phyloP scores from a whole-genome alignment of 202 grass and related monocot genomes.

The Setaria viridis region DNA sequence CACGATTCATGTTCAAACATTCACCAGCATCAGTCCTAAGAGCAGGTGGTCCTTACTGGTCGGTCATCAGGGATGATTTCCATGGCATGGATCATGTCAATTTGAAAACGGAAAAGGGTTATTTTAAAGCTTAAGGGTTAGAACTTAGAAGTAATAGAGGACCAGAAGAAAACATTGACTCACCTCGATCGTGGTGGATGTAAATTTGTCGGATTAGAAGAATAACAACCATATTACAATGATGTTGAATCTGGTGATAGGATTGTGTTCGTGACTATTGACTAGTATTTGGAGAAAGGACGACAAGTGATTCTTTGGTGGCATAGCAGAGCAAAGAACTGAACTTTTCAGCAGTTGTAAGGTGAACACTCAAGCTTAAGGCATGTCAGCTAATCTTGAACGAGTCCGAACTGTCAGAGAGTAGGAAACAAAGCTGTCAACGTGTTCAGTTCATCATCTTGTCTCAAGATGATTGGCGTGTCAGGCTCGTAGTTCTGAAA shows the following conservation, averaged over 20 bases:
- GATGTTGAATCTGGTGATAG: not conserved
- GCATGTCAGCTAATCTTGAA: not conserved
- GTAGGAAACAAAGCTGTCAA: not conserved
- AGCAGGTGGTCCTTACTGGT: not conserved
- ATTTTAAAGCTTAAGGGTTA: not conserved
- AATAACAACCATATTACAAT: not conserved
- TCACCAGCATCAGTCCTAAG: not conserved
- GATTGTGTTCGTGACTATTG: constrained; percentile 19
- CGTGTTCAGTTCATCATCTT: not conserved
- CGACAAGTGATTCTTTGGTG: not conserved
- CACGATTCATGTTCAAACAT: not conserved
- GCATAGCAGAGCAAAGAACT: not conserved
- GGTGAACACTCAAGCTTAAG: not conserved
- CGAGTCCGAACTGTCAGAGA: not conserved
- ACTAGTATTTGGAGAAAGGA: not conserved
- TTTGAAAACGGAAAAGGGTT: not conserved
- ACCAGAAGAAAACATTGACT: not conserved
- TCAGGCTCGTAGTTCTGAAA: not conserved
- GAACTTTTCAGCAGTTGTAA: not conserved
- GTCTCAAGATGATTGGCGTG: not conserved
- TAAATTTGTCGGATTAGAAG: not conserved
- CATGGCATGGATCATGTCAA: not conserved
- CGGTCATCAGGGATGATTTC: not conserved
- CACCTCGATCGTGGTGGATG: not conserved
- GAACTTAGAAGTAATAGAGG: constrained; percentile 1